These are phyloP conservation scores for Antarctomyces pellizariae DNA, from an alignment of 495 filamentous ascomycete genomes.

Conservation along the genomic window DNA sequence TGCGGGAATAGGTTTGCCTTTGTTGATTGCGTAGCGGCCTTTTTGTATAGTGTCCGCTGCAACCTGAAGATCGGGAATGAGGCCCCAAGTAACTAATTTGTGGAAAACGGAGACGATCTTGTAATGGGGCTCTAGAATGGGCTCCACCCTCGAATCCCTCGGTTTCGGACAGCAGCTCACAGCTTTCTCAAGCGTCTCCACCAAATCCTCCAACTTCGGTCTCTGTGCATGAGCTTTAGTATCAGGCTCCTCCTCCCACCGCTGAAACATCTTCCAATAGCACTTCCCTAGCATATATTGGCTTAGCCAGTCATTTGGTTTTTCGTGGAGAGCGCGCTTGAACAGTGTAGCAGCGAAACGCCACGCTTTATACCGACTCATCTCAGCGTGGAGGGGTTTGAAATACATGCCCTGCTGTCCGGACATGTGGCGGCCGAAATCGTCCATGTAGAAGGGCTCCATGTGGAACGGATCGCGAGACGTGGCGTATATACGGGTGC, in stretches of 20 bases:
- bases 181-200: conserved; percentile 47
- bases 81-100: conserved; percentile 42
- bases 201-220: conserved; percentile 32
- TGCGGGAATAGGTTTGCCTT: conserved; percentile 13
- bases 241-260: conserved; percentile 27
- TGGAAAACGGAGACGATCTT: conserved; percentile 74
- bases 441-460: conserved; percentile 52
- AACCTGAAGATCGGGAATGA: conserved; percentile 17
- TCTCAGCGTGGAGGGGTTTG: conserved; percentile 41
- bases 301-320: conserved; percentile 70
- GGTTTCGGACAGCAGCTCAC: conserved; percentile 63
- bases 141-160: conserved; percentile 52
- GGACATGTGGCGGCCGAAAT: conserved; percentile 57
- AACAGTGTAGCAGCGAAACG: conserved; percentile 69
- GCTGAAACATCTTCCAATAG: conserved; percentile 77
- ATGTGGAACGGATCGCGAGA: conserved; percentile 83
- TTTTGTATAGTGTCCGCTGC: conserved; percentile 10
- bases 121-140: conserved; percentile 86
- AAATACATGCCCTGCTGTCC: conserved; percentile 51
- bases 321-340: conserved; percentile 43
- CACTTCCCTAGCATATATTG: conserved; percentile 87
- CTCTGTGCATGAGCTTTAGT: conserved; percentile 17
- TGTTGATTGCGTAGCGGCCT: conserved; percentile 7
- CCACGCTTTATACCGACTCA: conserved; percentile 61
- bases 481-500: conserved; percentile 68